Evolutionary conservation across 352 stramenopile genomes (phyloP).

Genomic region (Pythium pyrilobum): DNA sequence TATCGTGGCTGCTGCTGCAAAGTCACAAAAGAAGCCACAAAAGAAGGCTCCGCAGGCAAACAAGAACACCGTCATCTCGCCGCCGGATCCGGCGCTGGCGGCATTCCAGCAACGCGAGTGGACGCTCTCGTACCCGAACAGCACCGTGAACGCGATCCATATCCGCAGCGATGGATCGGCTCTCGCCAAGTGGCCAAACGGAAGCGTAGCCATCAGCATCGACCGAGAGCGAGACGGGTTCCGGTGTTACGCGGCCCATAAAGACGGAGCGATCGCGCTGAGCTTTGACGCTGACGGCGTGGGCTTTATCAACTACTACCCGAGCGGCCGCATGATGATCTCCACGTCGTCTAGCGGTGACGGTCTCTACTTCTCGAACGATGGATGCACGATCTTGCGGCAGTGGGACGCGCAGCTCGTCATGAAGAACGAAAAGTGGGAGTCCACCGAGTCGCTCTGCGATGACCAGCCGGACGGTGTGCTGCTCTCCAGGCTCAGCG

Average conservation of each 20-base stretch:
- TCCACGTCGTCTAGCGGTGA: conserved; percentile 64
- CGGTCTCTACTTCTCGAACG: conserved; percentile 47
- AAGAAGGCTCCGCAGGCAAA: conserved; percentile 5
- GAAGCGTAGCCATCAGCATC: conserved; percentile 58
- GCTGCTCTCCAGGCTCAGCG: conserved; percentile 43
- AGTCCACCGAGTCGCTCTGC: conserved; percentile 25
- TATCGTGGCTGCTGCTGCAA: background rate
- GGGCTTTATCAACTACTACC: conserved; percentile 76
- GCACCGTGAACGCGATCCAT: conserved; percentile 41
- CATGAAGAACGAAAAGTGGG: conserved; percentile 39
- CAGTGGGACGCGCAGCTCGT: conserved; percentile 43
- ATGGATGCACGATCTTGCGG: conserved; percentile 37
- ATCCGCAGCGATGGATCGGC: conserved; percentile 59
- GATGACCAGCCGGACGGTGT: conserved; percentile 34
- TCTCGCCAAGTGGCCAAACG: conserved; percentile 60
- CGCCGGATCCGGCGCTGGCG: background rate
- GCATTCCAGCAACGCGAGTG: conserved; percentile 38
- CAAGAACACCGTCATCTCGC: background rate
- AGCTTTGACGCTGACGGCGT: conserved; percentile 63
- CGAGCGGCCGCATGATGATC: conserved; percentile 63
- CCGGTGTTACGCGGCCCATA: conserved; percentile 64
- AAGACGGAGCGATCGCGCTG: conserved; percentile 56
- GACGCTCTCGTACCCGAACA: conserved; percentile 37
- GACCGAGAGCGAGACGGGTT: conserved; percentile 59
- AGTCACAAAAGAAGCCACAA: conserved; percentile 3